A percentile compares a stretch with the other conserved stretches of the same genome.
Evolutionary conservation across 2,329 filamentous ascomycete genomes (phyloP).

Genomic region (Aspergillus sp.): DNA sequence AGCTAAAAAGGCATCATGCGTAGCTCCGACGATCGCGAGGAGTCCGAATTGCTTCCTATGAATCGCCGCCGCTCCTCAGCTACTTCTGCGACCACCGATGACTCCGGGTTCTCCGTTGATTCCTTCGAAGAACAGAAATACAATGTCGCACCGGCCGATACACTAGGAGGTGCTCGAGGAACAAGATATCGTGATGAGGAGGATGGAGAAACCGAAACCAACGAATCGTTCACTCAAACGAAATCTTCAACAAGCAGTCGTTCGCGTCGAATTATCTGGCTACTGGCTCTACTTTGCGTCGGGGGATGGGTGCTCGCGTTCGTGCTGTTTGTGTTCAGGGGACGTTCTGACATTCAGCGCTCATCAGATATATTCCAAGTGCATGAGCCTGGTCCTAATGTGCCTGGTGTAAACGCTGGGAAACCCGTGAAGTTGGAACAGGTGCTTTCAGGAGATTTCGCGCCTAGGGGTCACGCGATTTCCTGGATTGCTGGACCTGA

Average conservation of each 20-base stretch:
- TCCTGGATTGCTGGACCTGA: constrained; percentile 50
- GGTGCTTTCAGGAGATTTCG: constrained; percentile 41
- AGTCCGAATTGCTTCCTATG: constrained; percentile 29
- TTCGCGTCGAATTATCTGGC: constrained; percentile 41
- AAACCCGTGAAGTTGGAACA: constrained; percentile 45
- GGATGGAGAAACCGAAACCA: constrained; percentile 27
- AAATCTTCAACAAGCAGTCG: constrained; percentile 25
- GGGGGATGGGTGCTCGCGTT: constrained; percentile 48
- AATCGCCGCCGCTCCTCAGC: constrained; percentile 24
- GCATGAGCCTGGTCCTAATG: constrained; percentile 28
- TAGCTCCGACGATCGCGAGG: constrained; percentile 23
- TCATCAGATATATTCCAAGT: constrained; percentile 25
- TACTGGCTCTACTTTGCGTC: constrained; percentile 40
- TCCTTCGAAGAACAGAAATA: constrained; percentile 31
- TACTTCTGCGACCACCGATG: constrained; percentile 30
- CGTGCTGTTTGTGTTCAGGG: constrained; percentile 41
- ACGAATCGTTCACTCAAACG: constrained; percentile 26
- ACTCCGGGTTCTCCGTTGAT: constrained; percentile 36
- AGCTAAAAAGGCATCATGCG: constrained; percentile 24
- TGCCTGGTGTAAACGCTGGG: constrained; percentile 35
- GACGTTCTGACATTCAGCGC: constrained; percentile 32
- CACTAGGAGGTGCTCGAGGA: constrained; percentile 7
- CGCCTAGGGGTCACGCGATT: constrained; percentile 39
- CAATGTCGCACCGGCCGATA: constrained; percentile 11
- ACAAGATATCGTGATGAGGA: constrained; percentile 38